Evolutionary conservation across 305 asterid species (phyloP).

Genomic region (Fraxinus sp.): DNA sequence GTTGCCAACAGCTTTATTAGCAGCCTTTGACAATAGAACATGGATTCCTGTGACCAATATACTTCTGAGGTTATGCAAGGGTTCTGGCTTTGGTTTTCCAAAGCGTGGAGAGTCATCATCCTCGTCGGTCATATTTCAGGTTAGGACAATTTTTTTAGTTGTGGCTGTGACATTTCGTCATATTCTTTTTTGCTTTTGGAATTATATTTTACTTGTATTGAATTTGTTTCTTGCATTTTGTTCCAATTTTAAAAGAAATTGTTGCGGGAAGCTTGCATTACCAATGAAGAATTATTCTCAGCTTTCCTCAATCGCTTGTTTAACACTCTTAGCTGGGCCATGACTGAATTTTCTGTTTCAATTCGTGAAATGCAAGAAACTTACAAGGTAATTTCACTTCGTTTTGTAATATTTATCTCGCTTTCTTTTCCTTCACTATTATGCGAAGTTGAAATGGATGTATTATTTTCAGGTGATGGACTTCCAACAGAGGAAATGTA

Average conservation of each 20-base stretch:
- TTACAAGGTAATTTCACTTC: conserved; percentile 58
- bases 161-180: not conserved
- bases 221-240: conserved; percentile 2
- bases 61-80: conserved; percentile 75
- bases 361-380: conserved; percentile 93
- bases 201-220: conserved; percentile 18
- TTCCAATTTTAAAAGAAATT: conserved; percentile 47
- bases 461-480: conserved; percentile 64
- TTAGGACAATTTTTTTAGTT: conserved; percentile 21
- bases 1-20: conserved; percentile 79
- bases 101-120: conserved; percentile 85
- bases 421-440: conserved; percentile 1
- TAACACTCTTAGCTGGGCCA: conserved; percentile 94
- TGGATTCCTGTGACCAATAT: conserved; percentile 96
- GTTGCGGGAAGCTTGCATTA: conserved; percentile 81
- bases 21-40: conserved; percentile 86
- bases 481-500: conserved; percentile 85
- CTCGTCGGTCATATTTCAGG: conserved; percentile 79
- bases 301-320: conserved; percentile 84
- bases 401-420: not conserved
- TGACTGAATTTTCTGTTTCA: conserved; percentile 94
- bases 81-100: conserved; percentile 76
- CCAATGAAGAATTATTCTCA: conserved; percentile 68
- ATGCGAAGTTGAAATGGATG: conserved; percentile 17
- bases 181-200: conserved; percentile 15